phyloP scores from a whole-genome alignment of 495 filamentous ascomycete species.

The Lentithecium fluviatile region DNA sequence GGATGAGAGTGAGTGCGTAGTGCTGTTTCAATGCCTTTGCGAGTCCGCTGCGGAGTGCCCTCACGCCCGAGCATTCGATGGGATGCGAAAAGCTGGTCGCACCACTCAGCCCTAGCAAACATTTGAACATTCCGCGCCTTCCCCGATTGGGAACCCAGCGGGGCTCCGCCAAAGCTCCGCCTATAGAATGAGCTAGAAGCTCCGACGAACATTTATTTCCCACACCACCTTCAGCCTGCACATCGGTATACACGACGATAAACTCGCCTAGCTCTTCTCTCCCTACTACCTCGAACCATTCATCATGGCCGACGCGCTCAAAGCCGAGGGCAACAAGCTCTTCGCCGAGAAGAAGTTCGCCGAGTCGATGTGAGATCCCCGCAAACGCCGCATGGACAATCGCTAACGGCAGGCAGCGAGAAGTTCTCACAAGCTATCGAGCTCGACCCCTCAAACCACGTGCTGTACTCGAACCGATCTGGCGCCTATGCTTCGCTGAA shows the following conservation, averaged over 20 bases:
- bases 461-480: constrained; percentile 96
- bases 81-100: not conserved
- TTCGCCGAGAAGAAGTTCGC: constrained; percentile 95
- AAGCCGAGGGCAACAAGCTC: constrained; percentile 96
- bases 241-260: constrained; percentile 3
- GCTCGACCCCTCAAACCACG: constrained; percentile 85
- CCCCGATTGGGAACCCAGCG: constrained; percentile 9
- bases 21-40: too few relatives aligned
- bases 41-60: too few relatives aligned
- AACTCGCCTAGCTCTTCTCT: not conserved
- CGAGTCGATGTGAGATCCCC: constrained; percentile 79
- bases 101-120: constrained; percentile 22
- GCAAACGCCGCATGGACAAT: not conserved
- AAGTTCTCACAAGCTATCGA: constrained; percentile 93
- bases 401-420: constrained; percentile 55
- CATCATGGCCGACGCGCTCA: constrained; percentile 60
- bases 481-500: constrained; percentile 91
- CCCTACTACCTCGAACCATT: not conserved
- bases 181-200: constrained; percentile 33
- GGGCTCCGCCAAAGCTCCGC: constrained; percentile 17
- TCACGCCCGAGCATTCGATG: not conserved
- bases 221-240: constrained; percentile 16
- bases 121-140: constrained; percentile 6
- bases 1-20: too few relatives aligned
- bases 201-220: constrained; percentile 25